Conservation (phyloP, 73 alveolate species). For the Tetrahymena borealis region DNA sequence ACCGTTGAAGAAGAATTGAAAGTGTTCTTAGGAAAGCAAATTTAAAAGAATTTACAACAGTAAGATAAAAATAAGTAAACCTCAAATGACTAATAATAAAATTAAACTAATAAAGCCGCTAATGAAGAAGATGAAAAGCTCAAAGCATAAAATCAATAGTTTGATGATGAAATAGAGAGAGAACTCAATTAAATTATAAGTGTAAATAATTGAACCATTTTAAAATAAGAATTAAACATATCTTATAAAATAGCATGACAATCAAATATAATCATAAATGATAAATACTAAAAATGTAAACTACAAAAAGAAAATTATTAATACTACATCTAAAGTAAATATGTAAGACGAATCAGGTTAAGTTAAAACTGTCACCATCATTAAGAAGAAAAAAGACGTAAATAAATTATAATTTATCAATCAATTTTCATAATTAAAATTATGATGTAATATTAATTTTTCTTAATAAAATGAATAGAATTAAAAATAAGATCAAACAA, state of each 20-base stretch:
- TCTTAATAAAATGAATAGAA: not conserved
- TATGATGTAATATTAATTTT: not conserved
- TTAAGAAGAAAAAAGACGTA: not conserved
- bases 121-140: not conserved
- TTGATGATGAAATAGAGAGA: not conserved
- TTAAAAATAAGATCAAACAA: not conserved
- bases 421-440: not conserved
- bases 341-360: not conserved
- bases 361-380: not conserved
- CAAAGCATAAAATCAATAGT: not conserved
- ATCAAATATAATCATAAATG: not conserved
- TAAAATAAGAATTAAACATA: not conserved
- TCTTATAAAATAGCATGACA: not conserved
- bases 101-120: not conserved
- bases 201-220: not conserved
- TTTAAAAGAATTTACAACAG: not conserved
- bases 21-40: not conserved
- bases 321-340: not conserved
- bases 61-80: not conserved
- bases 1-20: not conserved
- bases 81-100: not conserved
- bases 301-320: not conserved
- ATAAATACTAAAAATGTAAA: not conserved
- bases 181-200: not conserved
- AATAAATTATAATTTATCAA: too few relatives aligned